Evolutionary conservation across 176 grass and related monocot genomes (phyloP), one percentile per base, ranked within the genome.

Genomic region (Raddia guianensis): DNA sequence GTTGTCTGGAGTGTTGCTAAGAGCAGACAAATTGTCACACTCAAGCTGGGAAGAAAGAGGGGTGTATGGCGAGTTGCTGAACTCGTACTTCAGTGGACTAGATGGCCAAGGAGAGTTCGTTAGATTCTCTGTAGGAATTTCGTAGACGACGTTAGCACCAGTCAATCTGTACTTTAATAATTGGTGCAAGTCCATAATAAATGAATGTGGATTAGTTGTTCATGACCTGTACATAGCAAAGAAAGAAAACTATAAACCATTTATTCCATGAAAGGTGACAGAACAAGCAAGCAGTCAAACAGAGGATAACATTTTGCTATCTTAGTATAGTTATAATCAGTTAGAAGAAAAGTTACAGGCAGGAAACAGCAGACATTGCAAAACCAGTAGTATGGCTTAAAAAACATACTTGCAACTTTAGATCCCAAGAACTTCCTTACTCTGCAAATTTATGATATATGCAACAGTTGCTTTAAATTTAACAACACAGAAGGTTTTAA

Each of bases 121-220:
- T 86, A 86, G 66, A 68, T 75, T 91, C 16, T 82, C 82, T 75
- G 89, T 68, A 70, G 86, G 86, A 51, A 85, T 79, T 89, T 85
- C 68, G 40, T 49, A 93, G 59, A 78, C 78, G 16, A 84, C 21
- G 45, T 94, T 85, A 80, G 83, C 80, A 49, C 84, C 49, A 12
- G 80, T 84, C 54, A 91, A 79, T 89, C 68, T 81, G 86, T 93
- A 90, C 66, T 97, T 91, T 1, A 93, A 87, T 43, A 95, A 52
- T 86, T 91, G 92, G 68, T 89, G 90, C 20, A 87, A 89, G 84
- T 98, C 90, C 95, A 98, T 98, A 88, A 83, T 93, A 92, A 65
- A 79, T 84, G 86, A 82, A 84, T 18, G 66, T 3, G 48, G 78
- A 89, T 86, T 80, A 91, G 86, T 81, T 82, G 70, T 86, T 86